These are phyloP conservation scores for Nakazawaea wickerhamii DNA, from an alignment of 805 yeast genomes.

Conservation along the genomic window DNA sequence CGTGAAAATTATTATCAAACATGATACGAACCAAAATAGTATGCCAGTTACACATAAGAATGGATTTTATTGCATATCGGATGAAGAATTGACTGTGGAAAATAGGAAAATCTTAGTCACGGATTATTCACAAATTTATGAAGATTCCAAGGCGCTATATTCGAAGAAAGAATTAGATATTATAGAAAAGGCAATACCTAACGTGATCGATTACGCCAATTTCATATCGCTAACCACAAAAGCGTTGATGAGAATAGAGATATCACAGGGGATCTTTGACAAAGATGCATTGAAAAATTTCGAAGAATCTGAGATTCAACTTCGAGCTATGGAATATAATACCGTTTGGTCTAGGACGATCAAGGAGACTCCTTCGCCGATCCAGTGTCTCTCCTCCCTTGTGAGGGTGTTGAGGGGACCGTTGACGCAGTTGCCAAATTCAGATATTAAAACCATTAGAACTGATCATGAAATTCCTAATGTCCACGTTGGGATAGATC, in stretches of 20 bases:
- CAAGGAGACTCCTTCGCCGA: conserved; percentile 40
- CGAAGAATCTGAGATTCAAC: conserved; percentile 42
- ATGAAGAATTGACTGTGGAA: conserved; percentile 9
- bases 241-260: conserved; percentile 7
- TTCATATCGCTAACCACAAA: conserved; percentile 2
- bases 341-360: conserved; percentile 17
- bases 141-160: neutral
- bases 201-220: conserved; percentile 10
- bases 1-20: conserved; percentile 11
- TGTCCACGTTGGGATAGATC: conserved; percentile 49
- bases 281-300: conserved; percentile 22
- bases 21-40: neutral
- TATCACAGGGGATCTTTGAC: conserved; percentile 17
- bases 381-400: conserved; percentile 56
- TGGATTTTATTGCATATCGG: conserved; percentile 12
- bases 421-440: conserved; percentile 35
- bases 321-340: conserved; percentile 38
- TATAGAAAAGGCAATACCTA: conserved; percentile 13
- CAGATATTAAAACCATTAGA: conserved; percentile 50
- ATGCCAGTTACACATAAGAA: conserved; percentile 8
- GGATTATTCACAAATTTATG: conserved; percentile 5
- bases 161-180: conserved; percentile 16
- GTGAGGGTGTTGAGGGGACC: conserved; percentile 67
- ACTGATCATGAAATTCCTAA: conserved; percentile 46
- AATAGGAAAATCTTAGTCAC: conserved; percentile 12